Base-by-base conservation (phyloP, 805 yeast genomes). In the Maudiozyma turicensis region DNA sequence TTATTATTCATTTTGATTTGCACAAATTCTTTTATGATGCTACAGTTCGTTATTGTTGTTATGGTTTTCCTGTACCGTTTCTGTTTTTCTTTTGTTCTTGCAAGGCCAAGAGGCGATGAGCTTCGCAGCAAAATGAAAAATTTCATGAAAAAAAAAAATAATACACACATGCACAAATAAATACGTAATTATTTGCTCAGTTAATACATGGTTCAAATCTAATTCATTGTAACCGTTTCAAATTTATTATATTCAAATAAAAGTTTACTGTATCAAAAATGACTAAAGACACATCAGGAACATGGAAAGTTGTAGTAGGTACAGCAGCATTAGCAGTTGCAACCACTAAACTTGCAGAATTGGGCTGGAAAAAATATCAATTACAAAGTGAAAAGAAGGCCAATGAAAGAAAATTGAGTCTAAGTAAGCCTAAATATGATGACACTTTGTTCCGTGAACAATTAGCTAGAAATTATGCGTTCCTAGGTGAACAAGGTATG, bases 401-500 rank as follows among this genome's bases (percentile, higher is more conserved):
- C 1, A 11, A 6, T 3, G 6, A 8, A 8, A 29, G 35, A 39
- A 30, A 14, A 43, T 11, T 31, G 26, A 38, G 8, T 28, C 6
- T 13, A 13, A 26, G 8, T 40, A 53, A 31, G 31, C 35, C 53
- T 11, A 53, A 57, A 14, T 72, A 78, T 54, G 78, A 77, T 48
- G 93, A 85, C 58, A 85, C 79, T 47, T 77, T 93, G 53, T 82
- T 88, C 45, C 78, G 84, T 50, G 99, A 93, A 68, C 98, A 93
- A 64, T 76, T 91, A 38, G 95, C 98, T 0, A 73, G 99, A 53
- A 93, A 91, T 70, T 84, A 86, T 63, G 97, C 95, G 1, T 93
- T 93, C 63, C 72, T 93, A 30, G 88, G 96, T 10, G 86, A 85
- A 46, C 85, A 82, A 20, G 98, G 96, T 0, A 81, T 89, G 78